Conservation (phyloP, 352 stramenopile genomes). For the Thraustochytrium striatum region DNA sequence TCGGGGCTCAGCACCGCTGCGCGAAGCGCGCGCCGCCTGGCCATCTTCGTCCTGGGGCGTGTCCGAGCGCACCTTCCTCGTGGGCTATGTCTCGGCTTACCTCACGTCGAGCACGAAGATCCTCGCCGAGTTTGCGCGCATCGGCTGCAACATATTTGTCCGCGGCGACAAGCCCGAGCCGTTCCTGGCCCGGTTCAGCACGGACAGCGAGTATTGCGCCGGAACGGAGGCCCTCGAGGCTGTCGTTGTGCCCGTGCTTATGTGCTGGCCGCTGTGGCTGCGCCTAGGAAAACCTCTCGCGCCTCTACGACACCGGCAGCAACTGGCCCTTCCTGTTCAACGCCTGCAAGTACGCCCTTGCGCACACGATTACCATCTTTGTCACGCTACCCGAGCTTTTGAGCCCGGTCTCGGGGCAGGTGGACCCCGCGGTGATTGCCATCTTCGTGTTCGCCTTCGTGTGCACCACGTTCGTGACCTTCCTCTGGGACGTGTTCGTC, state of each 20-base stretch:
- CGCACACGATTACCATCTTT: constrained; percentile 71
- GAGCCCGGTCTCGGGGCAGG: not conserved
- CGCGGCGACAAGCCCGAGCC: not conserved
- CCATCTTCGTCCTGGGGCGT: constrained; percentile 34
- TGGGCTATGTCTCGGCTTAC: constrained; percentile 16
- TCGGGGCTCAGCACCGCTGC: no score
- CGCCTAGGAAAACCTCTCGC: constrained; percentile 92
- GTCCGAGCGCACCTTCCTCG: constrained; percentile 11
- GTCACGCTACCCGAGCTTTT: constrained; percentile 63
- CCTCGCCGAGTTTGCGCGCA: constrained; percentile 12
- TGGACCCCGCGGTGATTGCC: not conserved
- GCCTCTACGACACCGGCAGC: constrained; percentile 86
- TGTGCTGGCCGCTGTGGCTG: constrained; percentile 87
- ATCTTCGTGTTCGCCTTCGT: constrained; percentile 71
- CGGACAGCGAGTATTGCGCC: not conserved
- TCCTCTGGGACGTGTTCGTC: constrained; percentile 94
- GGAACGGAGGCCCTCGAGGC: not conserved
- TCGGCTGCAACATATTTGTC: not conserved
- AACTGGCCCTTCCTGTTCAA: constrained; percentile 92
- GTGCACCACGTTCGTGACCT: constrained; percentile 89
- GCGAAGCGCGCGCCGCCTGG: no score
- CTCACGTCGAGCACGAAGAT: constrained; percentile 23
- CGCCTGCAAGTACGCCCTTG: constrained; percentile 85
- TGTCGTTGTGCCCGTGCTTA: constrained; percentile 83
- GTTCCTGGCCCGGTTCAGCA: not conserved